Conservation (phyloP, 2,329 filamentous ascomycete species). For the Apiospora pterosperma region DNA sequence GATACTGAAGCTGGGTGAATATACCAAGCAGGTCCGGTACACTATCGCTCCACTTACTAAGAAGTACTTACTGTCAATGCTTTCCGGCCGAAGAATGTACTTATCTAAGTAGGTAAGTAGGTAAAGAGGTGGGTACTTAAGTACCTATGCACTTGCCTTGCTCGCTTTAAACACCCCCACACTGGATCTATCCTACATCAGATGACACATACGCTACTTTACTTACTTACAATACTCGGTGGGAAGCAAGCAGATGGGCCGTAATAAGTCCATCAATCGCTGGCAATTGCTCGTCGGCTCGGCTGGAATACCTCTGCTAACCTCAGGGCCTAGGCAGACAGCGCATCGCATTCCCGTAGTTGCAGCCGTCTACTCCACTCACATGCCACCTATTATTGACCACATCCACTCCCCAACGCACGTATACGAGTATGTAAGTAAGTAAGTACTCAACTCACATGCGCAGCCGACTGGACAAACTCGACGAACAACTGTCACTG, state of each 20-base stretch:
- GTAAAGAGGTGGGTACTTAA: too few relatives aligned
- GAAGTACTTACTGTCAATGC: background rate
- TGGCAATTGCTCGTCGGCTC: background rate
- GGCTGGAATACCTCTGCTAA: background rate
- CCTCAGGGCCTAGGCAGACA: background rate
- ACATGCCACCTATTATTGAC: background rate
- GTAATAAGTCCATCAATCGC: background rate
- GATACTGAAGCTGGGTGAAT: background rate
- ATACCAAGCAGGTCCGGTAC: background rate
- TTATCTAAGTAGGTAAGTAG: too few relatives aligned
- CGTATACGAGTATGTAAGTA: too few relatives aligned
- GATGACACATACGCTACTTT: background rate
- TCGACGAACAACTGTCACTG: background rate
- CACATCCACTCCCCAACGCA: background rate
- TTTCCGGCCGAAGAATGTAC: too few relatives aligned
- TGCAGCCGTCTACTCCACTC: background rate
- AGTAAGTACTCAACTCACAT: too few relatives aligned
- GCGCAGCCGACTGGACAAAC: background rate
- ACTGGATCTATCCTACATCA: background rate
- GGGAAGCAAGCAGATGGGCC: background rate
- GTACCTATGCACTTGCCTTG: background rate
- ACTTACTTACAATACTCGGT: background rate
- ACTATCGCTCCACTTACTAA: background rate
- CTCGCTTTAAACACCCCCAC: background rate
- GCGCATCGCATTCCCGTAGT: background rate